These are phyloP conservation scores for Blepharisma japonicum DNA, from an alignment of 73 alveolate species.

Conservation along the genomic window DNA sequence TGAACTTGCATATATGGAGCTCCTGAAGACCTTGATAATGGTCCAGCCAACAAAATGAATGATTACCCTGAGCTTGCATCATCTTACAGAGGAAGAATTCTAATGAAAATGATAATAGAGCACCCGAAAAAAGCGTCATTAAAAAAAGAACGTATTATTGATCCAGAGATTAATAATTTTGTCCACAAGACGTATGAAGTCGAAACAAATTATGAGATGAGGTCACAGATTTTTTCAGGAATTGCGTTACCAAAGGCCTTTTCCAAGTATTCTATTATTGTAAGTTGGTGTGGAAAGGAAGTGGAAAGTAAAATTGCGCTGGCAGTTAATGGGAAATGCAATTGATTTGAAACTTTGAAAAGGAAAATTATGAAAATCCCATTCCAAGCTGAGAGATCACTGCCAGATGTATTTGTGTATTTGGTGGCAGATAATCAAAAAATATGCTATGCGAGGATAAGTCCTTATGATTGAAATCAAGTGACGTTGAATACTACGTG, in stretches of 20 bases:
- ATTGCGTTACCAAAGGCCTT: constrained; percentile 60
- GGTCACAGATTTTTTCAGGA: constrained; percentile 60
- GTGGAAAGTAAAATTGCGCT: constrained; percentile 32
- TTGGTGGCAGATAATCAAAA: constrained; percentile 48
- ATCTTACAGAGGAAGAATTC: constrained; percentile 84
- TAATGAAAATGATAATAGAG: constrained; percentile 59
- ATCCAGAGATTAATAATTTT: constrained; percentile 54
- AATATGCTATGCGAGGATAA: constrained; percentile 41
- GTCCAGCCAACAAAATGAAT: constrained; percentile 71
- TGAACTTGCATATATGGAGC: constrained; percentile 85
- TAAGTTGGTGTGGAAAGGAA: constrained; percentile 55
- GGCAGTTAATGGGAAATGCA: constrained; percentile 50
- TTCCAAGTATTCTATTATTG: constrained; percentile 43
- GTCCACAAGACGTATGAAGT: constrained; percentile 15
- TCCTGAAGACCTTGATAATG: constrained; percentile 57
- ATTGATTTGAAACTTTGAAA: constrained; percentile 52
- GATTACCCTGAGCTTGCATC: constrained; percentile 78
- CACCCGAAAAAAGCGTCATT: constrained; percentile 62
- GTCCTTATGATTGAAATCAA: too few species aligned
- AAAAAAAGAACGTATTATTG: constrained; percentile 32
- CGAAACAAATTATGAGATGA: constrained; percentile 50
- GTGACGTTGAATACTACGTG: too few species aligned
- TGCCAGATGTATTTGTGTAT: constrained; percentile 53
- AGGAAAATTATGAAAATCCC: constrained; percentile 32
- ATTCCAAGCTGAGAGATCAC: constrained; percentile 32